These are phyloP conservation scores for Hsuehochloa calcarea DNA, from an alignment of 176 grass and related monocot species.

Conservation along the genomic window DNA sequence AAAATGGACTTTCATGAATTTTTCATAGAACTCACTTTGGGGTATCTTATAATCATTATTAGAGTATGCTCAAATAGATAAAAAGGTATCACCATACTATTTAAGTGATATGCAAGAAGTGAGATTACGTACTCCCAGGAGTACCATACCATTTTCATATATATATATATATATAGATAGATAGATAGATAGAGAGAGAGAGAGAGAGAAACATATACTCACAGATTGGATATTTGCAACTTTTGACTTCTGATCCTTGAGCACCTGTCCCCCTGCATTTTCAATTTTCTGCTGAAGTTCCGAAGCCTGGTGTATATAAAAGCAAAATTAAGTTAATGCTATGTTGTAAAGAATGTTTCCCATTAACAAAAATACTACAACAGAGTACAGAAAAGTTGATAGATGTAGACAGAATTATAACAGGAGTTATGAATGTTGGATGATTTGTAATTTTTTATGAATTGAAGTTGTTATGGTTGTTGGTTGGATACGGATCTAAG, in stretches of 20 bases:
- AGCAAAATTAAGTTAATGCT: background rate
- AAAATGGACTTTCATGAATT: too few species aligned
- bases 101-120: too few species aligned
- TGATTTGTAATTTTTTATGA: conserved; percentile 3
- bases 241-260: conserved; percentile 95
- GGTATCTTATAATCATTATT: too few species aligned
- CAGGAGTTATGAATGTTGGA: background rate
- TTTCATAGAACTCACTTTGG: too few species aligned
- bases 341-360: background rate
- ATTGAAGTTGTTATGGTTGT: background rate
- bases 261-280: conserved; percentile 76
- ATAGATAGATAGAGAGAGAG: too few species aligned
- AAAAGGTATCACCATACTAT: too few species aligned
- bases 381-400: background rate
- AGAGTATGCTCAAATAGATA: too few species aligned
- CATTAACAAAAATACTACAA: background rate
- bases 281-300: conserved; percentile 96
- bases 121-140: too few species aligned
- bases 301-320: conserved; percentile 57
- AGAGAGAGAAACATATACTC: too few species aligned
- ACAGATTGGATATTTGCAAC: conserved; percentile 79
- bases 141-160: too few species aligned
- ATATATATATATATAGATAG: too few species aligned
- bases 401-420: conserved; percentile 13
- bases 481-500: too few species aligned